phyloP scores from a whole-genome alignment of 2,329 filamentous ascomycete species.

The Aspergillus niger region DNA sequence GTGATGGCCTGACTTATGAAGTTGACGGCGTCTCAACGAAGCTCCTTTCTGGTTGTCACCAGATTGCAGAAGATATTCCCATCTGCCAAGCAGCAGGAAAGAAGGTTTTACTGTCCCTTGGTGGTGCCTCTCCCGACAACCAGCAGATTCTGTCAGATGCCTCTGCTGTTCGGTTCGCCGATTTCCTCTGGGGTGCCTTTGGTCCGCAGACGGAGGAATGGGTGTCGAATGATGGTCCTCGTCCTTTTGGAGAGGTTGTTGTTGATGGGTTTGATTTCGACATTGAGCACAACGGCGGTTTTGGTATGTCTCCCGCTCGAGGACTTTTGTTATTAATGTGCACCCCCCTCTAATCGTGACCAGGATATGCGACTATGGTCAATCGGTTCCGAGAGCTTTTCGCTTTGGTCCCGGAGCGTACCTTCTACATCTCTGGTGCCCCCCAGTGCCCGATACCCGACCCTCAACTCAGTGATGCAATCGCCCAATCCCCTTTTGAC shows the following conservation, averaged over 20 bases:
- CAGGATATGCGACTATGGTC: conserved; percentile 53
- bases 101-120: conserved; percentile 51
- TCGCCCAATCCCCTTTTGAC: conserved; percentile 51
- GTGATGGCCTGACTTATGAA: conserved; percentile 44
- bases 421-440: conserved; percentile 56
- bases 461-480: conserved; percentile 48
- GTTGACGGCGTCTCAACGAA: conserved; percentile 41
- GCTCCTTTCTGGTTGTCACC: conserved; percentile 47
- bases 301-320: conserved; percentile 27
- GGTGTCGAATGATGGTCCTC: conserved; percentile 38
- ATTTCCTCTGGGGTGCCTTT: conserved; percentile 55
- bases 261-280: conserved; percentile 59
- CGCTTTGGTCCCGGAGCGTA: conserved; percentile 31
- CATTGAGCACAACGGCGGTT: conserved; percentile 37
- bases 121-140: conserved; percentile 44
- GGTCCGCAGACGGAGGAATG: conserved; percentile 43
- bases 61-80: conserved; percentile 47
- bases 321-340: not conserved
- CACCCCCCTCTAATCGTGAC: conserved; percentile 8
- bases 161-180: conserved; percentile 49
- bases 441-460: conserved; percentile 58
- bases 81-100: conserved; percentile 46
- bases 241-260: conserved; percentile 50
- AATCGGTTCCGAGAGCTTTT: conserved; percentile 49
- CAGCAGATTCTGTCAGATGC: conserved; percentile 47